Conservation (phyloP, 805 yeast genomes). For the Tetrapisispora namnaoensis region DNA sequence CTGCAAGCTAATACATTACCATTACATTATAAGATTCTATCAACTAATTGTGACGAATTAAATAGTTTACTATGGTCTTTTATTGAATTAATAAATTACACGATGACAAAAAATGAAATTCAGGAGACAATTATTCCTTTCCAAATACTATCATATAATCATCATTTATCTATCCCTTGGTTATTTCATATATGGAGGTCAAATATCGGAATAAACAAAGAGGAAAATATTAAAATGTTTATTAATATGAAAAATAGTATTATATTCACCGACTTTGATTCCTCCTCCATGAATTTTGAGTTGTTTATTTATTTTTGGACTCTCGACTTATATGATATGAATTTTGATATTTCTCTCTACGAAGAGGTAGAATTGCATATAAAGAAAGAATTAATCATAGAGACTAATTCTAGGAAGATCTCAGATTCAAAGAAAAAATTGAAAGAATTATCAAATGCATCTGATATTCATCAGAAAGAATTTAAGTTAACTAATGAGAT, state of each 20-base stretch:
- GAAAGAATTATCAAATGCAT: conserved; percentile 12
- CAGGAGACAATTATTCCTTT: conserved; percentile 33
- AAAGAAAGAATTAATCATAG: conserved; percentile 9
- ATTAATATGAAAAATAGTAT: conserved; percentile 9
- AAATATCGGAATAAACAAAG: conserved; percentile 23
- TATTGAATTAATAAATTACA: conserved; percentile 47
- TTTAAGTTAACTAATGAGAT: conserved; percentile 7
- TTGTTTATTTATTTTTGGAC: conserved; percentile 66
- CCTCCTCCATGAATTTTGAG: conserved; percentile 27
- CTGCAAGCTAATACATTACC: conserved; percentile 32
- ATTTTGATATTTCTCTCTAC: conserved; percentile 43
- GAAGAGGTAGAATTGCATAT: conserved; percentile 29
- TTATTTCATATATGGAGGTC: conserved; percentile 72
- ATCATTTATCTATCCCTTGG: conserved; percentile 47
- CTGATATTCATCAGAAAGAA: conserved; percentile 16
- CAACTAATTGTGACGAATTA: conserved; percentile 65
- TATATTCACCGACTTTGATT: conserved; percentile 16
- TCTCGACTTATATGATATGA: conserved; percentile 60
- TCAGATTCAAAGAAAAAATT: conserved; percentile 8
- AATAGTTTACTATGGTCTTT: conserved; percentile 56
- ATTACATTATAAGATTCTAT: conserved; percentile 58
- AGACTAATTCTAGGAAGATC: conserved; percentile 13
- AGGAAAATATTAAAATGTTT: conserved; percentile 7
- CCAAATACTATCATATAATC: conserved; percentile 33
- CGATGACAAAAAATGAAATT: conserved; percentile 30